Conservation (phyloP, 75 land plant species). For the Cunninghamia lanceolata region DNA sequence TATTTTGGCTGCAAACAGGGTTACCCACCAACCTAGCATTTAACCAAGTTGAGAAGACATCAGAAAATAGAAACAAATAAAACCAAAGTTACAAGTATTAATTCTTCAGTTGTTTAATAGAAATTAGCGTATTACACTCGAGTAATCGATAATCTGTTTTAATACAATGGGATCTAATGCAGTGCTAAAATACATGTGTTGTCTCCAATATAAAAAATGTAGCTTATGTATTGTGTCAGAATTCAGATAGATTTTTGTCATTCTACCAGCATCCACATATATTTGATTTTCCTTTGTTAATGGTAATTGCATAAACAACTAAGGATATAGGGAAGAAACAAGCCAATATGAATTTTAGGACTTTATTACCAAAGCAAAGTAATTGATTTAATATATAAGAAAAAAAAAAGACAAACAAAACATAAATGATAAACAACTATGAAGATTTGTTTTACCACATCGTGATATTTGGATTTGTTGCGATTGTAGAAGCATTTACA, state of each 20-base stretch:
- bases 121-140: background rate
- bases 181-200: background rate
- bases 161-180: background rate
- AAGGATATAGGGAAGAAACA: background rate
- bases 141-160: background rate
- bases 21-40: slow-evolving; percentile 44
- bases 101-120: background rate
- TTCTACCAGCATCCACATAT: background rate
- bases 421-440: background rate
- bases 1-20: slow-evolving; percentile 34
- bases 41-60: background rate
- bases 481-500: slow-evolving; percentile 20
- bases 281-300: background rate
- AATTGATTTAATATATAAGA: background rate
- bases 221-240: background rate
- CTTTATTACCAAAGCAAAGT: background rate
- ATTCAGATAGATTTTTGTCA: background rate
- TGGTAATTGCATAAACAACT: background rate
- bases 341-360: background rate
- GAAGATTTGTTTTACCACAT: slow-evolving; percentile 24
- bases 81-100: background rate
- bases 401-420: background rate
- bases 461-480: slow-evolving; percentile 36
- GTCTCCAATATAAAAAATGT: background rate
- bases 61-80: background rate